phyloP scores from a whole-genome alignment of 192 early-diverging fungal genomes.

The Physocladia obscura region DNA sequence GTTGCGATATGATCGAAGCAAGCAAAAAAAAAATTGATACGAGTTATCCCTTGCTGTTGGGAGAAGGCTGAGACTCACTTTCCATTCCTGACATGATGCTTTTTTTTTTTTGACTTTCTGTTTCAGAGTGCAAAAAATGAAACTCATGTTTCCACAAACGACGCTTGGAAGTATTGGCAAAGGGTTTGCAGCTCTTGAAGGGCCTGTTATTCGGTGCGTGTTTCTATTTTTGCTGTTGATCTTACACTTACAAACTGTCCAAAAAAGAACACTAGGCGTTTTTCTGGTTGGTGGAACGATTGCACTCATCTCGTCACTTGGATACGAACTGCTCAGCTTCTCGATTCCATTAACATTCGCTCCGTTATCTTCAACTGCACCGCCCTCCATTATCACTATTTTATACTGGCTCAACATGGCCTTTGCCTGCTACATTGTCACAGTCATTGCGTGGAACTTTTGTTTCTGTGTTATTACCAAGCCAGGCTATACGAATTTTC shows the following conservation, averaged over 20 bases:
- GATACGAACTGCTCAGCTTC: conserved; percentile 1
- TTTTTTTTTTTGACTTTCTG: background rate
- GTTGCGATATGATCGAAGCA: no score
- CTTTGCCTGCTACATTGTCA: conserved; percentile 34
- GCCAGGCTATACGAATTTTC: conserved; percentile 27
- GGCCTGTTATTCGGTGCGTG: background rate
- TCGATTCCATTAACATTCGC: background rate
- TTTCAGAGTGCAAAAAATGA: background rate
- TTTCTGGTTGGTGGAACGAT: conserved; percentile 1
- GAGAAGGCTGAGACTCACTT: background rate
- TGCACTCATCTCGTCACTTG: background rate
- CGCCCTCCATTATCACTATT: background rate
- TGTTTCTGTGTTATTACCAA: conserved; percentile 31
- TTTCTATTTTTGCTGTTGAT: no score
- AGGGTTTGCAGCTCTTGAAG: background rate
- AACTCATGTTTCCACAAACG: background rate
- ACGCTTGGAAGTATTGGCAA: background rate
- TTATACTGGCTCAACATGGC: conserved; percentile 13
- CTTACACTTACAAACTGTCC: background rate
- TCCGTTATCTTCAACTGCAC: background rate
- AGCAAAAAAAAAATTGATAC: background rate
- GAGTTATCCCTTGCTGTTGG: no score
- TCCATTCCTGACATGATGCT: conserved; percentile 11
- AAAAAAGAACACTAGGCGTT: background rate
- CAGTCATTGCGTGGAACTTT: conserved; percentile 42